Evolutionary conservation across 495 filamentous ascomycete genomes (phyloP).

Genomic region (Penicillium verhagenii): DNA sequence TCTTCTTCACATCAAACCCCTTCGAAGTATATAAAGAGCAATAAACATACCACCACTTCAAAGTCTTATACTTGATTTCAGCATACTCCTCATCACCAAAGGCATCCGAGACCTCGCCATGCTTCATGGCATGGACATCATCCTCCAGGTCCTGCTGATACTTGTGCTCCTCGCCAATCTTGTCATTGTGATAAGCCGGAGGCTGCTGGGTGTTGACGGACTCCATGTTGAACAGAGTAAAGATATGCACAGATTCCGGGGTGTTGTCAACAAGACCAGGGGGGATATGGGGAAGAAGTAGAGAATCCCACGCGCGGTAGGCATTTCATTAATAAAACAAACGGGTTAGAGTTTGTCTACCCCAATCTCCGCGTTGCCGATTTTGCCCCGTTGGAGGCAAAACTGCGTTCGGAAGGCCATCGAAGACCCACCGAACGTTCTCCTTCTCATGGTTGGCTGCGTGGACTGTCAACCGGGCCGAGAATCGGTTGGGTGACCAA

Average conservation of each 20-base stretch:
- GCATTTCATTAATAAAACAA: conserved; percentile 6
- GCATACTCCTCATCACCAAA: conserved; percentile 45
- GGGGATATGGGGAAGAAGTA: background rate
- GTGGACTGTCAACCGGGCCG: conserved; percentile 7
- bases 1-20: background rate
- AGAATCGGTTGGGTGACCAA: conserved; percentile 14
- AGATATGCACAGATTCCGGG: background rate
- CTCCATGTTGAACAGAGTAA: conserved; percentile 16
- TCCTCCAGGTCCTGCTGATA: conserved; percentile 15
- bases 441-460: background rate
- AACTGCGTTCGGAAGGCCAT: conserved; percentile 5
- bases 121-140: conserved; percentile 39
- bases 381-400: conserved; percentile 13
- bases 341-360: background rate
- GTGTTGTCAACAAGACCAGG: background rate
- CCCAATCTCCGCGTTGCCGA: conserved; percentile 5
- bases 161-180: conserved; percentile 18
- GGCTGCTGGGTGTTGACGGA: conserved; percentile 18
- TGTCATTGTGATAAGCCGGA: conserved; percentile 22
- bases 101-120: conserved; percentile 33
- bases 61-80: conserved; percentile 47
- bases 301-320: background rate
- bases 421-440: conserved; percentile 20
- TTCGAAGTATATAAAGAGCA: background rate
- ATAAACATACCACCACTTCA: conserved; percentile 49